Base-by-base conservation (phyloP, 148 eudicot genomes). In the Suaeda aralocaspica region DNA sequence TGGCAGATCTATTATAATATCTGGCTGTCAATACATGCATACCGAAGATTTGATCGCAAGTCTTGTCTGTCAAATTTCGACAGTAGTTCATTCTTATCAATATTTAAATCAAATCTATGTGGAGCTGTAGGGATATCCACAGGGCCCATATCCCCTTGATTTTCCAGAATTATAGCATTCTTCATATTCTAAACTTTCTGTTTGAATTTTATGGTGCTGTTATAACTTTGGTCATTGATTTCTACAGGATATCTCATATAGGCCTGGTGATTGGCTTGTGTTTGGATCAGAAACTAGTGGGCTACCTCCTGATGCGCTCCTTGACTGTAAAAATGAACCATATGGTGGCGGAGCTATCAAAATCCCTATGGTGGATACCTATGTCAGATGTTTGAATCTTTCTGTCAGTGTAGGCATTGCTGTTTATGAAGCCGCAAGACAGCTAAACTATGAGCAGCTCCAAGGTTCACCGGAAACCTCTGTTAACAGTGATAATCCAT, bases 401-500 rank as follows among this genome's bases (percentile, higher is more conserved):
- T 94, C 99, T 7, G 99, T 94, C 8, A 94, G 99, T 80, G 99
- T 91, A 59, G 99, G 99, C 63, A 86, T 94, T 78, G 90, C 92
- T 72, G 80, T 93, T 36, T 91, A 90, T 75, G 96, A 93, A 84
- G 98, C 95, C 65, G 87, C 92, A 16, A 84, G 98, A 81, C 96
- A 93, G 78, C 84, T 93, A 44, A 79, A 91, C 81, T 93, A 90
- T 52, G 95, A 90, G 83, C 96, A 88, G 76, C 85, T 93, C 59
- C 81, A 83, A 45, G 55, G 19, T 69, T 59, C 81, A 28, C 28
- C 88, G 0, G 86, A 84, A 72, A 59, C 82, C 42, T 74, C 45
- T 77, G 63, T 59, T 45, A 68, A 74, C 56, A 64, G 64, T 53
- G 85, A 76, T 33, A 73, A 67, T 33, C 72, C 81, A 2, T 80